Base-by-base conservation (phyloP, 768 basidiomycete species). In the Exidia glandulosa region DNA sequence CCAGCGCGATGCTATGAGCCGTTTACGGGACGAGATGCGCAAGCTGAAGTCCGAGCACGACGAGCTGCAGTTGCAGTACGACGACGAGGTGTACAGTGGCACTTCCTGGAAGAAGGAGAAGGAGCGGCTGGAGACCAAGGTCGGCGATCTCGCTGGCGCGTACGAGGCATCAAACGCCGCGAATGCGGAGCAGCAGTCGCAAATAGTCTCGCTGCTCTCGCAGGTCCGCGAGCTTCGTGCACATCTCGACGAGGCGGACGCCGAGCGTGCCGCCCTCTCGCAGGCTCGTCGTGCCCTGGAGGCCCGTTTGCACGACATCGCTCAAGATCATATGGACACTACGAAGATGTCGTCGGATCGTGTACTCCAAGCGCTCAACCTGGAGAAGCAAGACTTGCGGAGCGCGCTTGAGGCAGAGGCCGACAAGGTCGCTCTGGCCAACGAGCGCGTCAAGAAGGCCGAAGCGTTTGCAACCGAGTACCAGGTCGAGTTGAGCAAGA, bases 51-150 rank as follows among this genome's bases (percentile, higher is more conserved):
- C 87, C 0, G 85, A 91, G 61, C 82, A 84, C 57, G 88, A 90
- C 59, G 82, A 87, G 36, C 77, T 92, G 3, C 87, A 88, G 64
- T 72, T 87, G 33, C 80, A 82, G 37, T 85, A 83, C 63, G 87
- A 90, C 61, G 86, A 89, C 62, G 89, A 90, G 66, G 78, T 87
- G 7, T 87, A 86, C 70, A 86, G 81, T 60, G 85, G 86, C 54
- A 80, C 84, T 14, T 82, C 86, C 3, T 92, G 90, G 91, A 87
- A 86, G 74, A 87, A 88, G 67, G 90, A 94, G 74, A 90, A 85
- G 70, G 90, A 92, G 61, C 85, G 88, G 12, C 75, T 92, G 73
- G 89, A 93, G 62, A 86, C 82, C 57, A 91, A 89, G 79, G 89
- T 93, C 58, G 70, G 69, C 3, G 87, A 92, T 69, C 67, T 90